Evolutionary conservation across 169 alveolate species (phyloP).

Genomic region (Eimeria brunetti): DNA sequence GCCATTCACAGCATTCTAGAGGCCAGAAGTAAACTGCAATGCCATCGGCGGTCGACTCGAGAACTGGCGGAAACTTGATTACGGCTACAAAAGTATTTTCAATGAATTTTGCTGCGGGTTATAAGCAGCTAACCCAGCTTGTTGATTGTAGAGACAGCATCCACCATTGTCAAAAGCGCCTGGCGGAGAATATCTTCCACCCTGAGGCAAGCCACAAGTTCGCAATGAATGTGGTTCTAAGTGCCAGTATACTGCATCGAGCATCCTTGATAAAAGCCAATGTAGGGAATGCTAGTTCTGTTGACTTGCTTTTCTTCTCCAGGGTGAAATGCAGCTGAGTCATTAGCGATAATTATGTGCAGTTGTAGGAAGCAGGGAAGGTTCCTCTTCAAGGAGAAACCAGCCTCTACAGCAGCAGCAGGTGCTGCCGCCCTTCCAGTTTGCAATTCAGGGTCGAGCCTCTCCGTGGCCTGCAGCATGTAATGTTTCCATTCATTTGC

Average conservation of each 20-base stretch:
- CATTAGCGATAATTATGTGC: slow-evolving; percentile 13
- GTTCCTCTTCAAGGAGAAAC: slow-evolving; percentile 23
- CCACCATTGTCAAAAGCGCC: slow-evolving; percentile 60
- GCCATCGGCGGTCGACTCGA: not conserved
- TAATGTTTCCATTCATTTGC: slow-evolving; percentile 57
- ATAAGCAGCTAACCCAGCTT: slow-evolving; percentile 44
- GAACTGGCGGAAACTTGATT: not conserved
- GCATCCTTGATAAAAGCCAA: not conserved
- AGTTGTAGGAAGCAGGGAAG: slow-evolving; percentile 41
- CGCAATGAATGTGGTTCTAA: not conserved
- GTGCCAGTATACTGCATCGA: not conserved
- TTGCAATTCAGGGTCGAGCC: slow-evolving; percentile 5
- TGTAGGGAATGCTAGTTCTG: not conserved
- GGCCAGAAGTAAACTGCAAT: not conserved
- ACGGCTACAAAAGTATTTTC: not conserved
- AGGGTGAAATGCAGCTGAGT: slow-evolving; percentile 35
- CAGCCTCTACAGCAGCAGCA: slow-evolving; percentile 31
- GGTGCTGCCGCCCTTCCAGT: slow-evolving; percentile 9
- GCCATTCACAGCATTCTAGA: not conserved
- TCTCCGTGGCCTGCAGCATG: slow-evolving; percentile 59
- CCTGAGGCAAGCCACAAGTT: not conserved
- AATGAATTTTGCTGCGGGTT: not conserved
- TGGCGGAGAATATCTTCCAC: slow-evolving; percentile 60
- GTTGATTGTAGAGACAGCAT: slow-evolving; percentile 51
- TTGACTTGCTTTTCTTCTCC: slow-evolving; percentile 51